phyloP scores from a whole-genome alignment of 2,329 filamentous ascomycete species.

The Fusarium sp. region DNA sequence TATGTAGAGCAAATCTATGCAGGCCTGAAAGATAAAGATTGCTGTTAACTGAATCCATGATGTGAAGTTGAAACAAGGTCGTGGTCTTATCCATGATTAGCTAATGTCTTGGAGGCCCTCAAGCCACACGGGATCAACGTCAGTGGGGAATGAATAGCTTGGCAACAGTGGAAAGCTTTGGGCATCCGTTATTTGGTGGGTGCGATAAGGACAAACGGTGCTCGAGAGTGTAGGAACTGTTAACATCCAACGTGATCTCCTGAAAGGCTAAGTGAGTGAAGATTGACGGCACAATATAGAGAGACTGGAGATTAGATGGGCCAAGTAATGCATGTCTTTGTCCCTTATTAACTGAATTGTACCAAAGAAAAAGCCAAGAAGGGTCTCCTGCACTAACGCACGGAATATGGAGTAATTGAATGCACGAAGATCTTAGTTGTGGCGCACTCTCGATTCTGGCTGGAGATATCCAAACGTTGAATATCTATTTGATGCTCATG shows the following conservation, averaged over 20 bases:
- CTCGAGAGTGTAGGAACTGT: not conserved
- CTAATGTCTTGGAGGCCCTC: slow-evolving; percentile 14
- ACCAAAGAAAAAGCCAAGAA: slow-evolving; percentile 22
- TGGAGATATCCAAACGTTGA: not conserved
- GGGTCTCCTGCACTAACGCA: slow-evolving; percentile 6
- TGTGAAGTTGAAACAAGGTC: slow-evolving; percentile 37
- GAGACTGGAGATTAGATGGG: not conserved
- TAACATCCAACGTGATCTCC: not conserved
- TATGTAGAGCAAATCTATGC: not conserved
- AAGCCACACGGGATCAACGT: slow-evolving; percentile 18
- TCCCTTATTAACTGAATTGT: not conserved
- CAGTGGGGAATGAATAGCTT: slow-evolving; percentile 18
- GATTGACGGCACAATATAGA: not conserved
- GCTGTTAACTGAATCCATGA: not conserved
- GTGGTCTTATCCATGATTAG: not conserved
- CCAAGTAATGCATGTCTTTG: not conserved
- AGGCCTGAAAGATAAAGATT: slow-evolving; percentile 16
- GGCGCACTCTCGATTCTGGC: slow-evolving; percentile 12
- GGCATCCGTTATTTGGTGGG: not conserved
- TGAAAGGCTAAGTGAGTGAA: not conserved
- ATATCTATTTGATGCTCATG: not conserved
- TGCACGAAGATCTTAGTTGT: slow-evolving; percentile 25
- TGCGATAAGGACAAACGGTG: not conserved
- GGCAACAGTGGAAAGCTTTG: not conserved
- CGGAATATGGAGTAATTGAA: not conserved